Evolutionary conservation across 371 early-diverging fungal genomes (phyloP).

Genomic region (Enterospora canceri): DNA sequence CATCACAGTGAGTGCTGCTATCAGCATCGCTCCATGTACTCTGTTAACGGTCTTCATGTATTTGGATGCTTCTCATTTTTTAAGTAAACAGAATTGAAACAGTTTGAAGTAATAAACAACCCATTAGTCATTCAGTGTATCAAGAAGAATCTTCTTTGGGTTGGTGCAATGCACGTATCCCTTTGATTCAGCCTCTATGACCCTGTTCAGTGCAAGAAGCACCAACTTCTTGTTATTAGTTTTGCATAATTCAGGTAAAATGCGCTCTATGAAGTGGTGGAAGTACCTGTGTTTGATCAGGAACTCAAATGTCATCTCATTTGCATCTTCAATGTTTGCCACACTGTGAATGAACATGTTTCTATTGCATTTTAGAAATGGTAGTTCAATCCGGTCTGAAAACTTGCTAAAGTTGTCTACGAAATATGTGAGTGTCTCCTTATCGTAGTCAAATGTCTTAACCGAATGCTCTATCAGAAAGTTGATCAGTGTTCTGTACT

Average conservation of each 20-base stretch:
- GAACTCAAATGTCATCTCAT: neutral
- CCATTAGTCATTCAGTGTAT: neutral
- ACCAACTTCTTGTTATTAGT: neutral
- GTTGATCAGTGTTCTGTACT: neutral
- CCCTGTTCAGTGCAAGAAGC: neutral
- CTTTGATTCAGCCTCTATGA: neutral
- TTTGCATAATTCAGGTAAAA: neutral
- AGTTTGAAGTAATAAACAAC: neutral
- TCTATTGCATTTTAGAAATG: neutral
- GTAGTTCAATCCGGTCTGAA: neutral
- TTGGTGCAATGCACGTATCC: neutral
- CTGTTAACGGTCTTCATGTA: neutral
- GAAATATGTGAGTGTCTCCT: constrained; percentile 5
- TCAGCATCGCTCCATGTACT: neutral
- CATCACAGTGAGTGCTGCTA: neutral
- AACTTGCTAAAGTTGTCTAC: constrained; percentile 3
- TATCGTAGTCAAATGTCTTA: neutral
- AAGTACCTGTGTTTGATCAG: neutral
- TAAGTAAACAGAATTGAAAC: neutral
- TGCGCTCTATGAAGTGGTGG: neutral
- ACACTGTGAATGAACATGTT: neutral
- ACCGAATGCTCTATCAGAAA: constrained; percentile 1
- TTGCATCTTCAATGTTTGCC: neutral
- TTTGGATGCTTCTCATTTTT: neutral
- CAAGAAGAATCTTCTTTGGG: neutral